These are phyloP conservation scores for Amniculicola lignicola DNA, from an alignment of 495 filamentous ascomycete genomes.

Conservation along the genomic window DNA sequence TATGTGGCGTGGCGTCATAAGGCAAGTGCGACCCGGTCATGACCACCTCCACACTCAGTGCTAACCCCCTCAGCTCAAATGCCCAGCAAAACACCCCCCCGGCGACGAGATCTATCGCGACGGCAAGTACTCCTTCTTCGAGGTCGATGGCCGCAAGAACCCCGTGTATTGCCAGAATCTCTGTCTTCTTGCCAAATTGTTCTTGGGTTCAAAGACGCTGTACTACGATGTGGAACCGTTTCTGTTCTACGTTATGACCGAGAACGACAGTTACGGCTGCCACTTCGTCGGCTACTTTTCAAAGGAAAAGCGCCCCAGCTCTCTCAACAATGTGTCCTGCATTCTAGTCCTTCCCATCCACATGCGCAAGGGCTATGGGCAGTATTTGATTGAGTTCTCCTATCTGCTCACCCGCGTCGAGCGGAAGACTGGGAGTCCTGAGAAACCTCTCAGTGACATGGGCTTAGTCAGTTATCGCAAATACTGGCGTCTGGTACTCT, in stretches of 20 bases:
- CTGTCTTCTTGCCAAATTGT: constrained; percentile 92
- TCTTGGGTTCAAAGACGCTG: constrained; percentile 93
- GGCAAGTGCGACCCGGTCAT: constrained; percentile 46
- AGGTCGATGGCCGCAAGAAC: constrained; percentile 95
- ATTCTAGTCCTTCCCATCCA: constrained; percentile 95
- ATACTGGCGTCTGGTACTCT: constrained; percentile 89
- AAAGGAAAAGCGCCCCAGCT: constrained; percentile 95
- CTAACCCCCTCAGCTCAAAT: constrained; percentile 59
- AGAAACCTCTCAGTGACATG: constrained; percentile 98
- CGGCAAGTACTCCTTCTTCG: constrained; percentile 87
- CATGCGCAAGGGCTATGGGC: constrained; percentile 94
- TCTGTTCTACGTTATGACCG: constrained; percentile 97
- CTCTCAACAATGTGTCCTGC: constrained; percentile 94
- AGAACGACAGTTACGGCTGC: constrained; percentile 87
- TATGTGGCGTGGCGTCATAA: constrained; percentile 97
- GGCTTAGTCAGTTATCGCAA: constrained; percentile 94
- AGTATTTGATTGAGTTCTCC: constrained; percentile 95
- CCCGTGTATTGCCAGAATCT: constrained; percentile 97
- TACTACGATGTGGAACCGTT: constrained; percentile 99
- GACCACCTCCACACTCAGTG: neutral
- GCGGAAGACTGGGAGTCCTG: constrained; percentile 90
- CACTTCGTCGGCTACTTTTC: constrained; percentile 99
- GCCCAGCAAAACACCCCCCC: constrained; percentile 90
- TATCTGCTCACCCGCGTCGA: constrained; percentile 93
- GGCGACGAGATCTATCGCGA: constrained; percentile 98